phyloP scores from a whole-genome alignment of 73 alveolate genomes.

The Uronychia setigera region DNA sequence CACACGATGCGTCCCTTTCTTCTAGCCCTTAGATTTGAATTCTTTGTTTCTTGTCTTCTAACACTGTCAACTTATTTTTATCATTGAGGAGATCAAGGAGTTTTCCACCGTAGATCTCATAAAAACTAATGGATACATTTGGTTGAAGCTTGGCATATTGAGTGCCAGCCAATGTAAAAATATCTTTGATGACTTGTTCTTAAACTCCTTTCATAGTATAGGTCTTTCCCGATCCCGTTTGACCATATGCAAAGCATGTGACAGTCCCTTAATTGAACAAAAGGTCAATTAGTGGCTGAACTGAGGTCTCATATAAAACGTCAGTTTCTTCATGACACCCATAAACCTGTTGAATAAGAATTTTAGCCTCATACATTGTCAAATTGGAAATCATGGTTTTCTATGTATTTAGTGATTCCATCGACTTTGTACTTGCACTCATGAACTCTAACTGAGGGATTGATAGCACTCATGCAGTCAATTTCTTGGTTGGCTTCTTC shows the following conservation, averaged over 20 bases:
- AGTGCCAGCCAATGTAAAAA: conserved; percentile 38
- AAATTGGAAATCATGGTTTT: conserved; percentile 87
- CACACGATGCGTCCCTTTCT: conserved; percentile 71
- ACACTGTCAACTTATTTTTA: conserved; percentile 77
- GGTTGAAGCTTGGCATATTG: conserved; percentile 12
- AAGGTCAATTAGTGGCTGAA: conserved; percentile 78
- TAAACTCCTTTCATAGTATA: conserved; percentile 96
- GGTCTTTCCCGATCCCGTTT: conserved; percentile 98
- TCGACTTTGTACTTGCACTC: conserved; percentile 94
- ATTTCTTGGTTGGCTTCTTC: conserved; percentile 92
- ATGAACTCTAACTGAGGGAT: conserved; percentile 88
- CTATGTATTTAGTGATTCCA: conserved; percentile 97
- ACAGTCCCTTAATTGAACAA: conserved; percentile 85
- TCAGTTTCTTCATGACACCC: conserved; percentile 70
- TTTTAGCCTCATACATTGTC: conserved; percentile 65
- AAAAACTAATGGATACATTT: conserved; percentile 83
- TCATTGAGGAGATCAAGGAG: conserved; percentile 91
- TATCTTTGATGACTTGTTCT: conserved; percentile 79
- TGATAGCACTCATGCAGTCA: conserved; percentile 90
- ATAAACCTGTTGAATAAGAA: conserved; percentile 72
- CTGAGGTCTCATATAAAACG: conserved; percentile 78
- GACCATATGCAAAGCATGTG: conserved; percentile 97
- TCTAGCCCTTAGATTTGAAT: conserved; percentile 75
- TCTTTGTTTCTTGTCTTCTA: conserved; percentile 85
- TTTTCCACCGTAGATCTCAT: conserved; percentile 96